Base-by-base conservation (phyloP, 2,329 filamentous ascomycete genomes). In the Aspergillus terreus region DNA sequence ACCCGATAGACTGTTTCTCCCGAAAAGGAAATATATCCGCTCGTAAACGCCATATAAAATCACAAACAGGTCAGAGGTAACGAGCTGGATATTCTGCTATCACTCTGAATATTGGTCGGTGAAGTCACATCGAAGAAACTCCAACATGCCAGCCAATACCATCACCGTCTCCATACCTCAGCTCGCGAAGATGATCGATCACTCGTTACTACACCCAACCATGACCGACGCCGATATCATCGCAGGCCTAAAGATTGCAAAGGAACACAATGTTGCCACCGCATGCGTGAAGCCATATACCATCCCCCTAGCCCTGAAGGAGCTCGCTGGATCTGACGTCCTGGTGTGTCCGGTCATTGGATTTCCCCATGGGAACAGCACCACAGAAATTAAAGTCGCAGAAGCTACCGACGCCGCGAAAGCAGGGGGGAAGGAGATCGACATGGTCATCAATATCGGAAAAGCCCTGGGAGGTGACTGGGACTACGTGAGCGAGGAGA, bases 191-290 rank as follows among this genome's bases (percentile, higher is more conserved):
- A 63, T 63, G 67, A 84, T 85, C 57, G 82, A 85, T 57, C 82
- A 84, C 64, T 83, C 81, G 11, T 75, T 85, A 14, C 73, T 85
- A 1, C 81, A 84, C 58, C 83, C 82, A 4, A 82, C 80, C 47
- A 77, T 85, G 73, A 83, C 82, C 6, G 81, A 84, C 60, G 64
- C 63, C 14, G 78, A 83, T 1, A 74, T 84, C 46, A 53, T 72
- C 1, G 60, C 68, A 1, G 82, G 81, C 3, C 74, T 84, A 1
- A 58, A 68, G 9, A 73, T 81, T 41, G 68, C 76, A 14, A 75
- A 71, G 47, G 67, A 74, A 14, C 71, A 79, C 66, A 64, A 70
- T 36, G 79, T 83, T 15, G 80, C 79, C 1, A 76, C 81, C 0
- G 82, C 79, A 19, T 84, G 82, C 62, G 63, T 84, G 21, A 84